Base-by-base conservation (phyloP, 768 basidiomycete genomes). In the Boletus tomentosulus region DNA sequence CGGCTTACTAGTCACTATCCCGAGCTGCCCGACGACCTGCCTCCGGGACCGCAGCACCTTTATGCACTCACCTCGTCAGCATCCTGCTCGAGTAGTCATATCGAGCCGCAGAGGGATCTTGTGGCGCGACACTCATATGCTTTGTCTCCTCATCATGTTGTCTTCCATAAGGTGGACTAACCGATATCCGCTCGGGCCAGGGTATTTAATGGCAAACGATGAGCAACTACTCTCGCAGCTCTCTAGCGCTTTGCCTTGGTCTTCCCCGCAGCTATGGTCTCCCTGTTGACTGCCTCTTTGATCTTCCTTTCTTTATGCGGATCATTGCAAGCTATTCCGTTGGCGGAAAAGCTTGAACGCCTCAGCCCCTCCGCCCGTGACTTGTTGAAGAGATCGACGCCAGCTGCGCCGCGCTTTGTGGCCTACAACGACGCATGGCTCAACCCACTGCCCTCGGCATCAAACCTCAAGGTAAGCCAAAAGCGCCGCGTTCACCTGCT, bases 401-500 rank as follows among this genome's bases (percentile, higher is more conserved):
- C 77, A 0, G 73, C 75, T 22, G 71, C 81, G 1, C 84, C 85
- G 25, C 73, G 78, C 57, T 85, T 74, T 41, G 39, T 76, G 25
- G 63, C 69, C 13, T 77, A 77, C 61, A 70, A 72, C 42, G 76
- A 78, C 49, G 50, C 53, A 19, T 81, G 65, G 51, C 73, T 78
- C 12, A 71, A 67, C 49, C 78, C 78, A 1, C 63, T 66, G 0
- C 83, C 85, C 2, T 62, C 71, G 2, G 66, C 73, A 6, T 71
- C 80, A 27, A 61, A 71, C 1, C 70, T 86, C 51, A 53, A 68
- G 53, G 82, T 82, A 59, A 41, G 62, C 39, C 16, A 22, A 13
- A 1, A 0, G 3, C 13, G 7, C 1, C 19, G 10, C 9, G 25
- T 11, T 15, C n/a, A n/a, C n/a, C n/a, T n/a, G n/a, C n/a, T n/a